phyloP scores from a whole-genome alignment of 768 basidiomycete genomes.

The Pleurotus salmoneostramineus region DNA sequence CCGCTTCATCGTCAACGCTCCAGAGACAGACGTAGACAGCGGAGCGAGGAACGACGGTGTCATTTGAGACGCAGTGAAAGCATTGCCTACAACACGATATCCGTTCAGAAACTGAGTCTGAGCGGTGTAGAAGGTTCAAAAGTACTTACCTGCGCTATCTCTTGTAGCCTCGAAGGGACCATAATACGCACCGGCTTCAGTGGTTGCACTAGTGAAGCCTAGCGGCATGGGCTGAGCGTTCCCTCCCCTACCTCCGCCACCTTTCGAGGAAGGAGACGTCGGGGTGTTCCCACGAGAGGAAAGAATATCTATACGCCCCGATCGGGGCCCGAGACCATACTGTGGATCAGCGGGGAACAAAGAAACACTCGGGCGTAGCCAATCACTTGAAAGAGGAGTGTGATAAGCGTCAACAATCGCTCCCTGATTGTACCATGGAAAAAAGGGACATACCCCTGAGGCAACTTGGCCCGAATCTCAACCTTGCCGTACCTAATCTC shows the following conservation, averaged over 20 bases:
- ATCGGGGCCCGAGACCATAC: constrained; percentile 63
- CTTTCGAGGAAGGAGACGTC: background rate
- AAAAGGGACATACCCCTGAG: constrained; percentile 42
- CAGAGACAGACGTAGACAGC: constrained; percentile 22
- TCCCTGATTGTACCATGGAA: constrained; percentile 27
- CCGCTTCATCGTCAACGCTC: constrained; percentile 53
- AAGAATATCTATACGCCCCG: constrained; percentile 21
- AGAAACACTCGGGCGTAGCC: constrained; percentile 78
- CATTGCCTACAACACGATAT: constrained; percentile 21
- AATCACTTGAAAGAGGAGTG: constrained; percentile 33
- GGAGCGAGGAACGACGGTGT: constrained; percentile 8
- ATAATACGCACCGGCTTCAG: background rate
- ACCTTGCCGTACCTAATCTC: constrained; percentile 56
- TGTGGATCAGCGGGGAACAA: constrained; percentile 63
- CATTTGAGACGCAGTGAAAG: constrained; percentile 9
- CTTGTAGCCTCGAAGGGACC: constrained; percentile 1
- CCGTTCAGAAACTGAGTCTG: constrained; percentile 11
- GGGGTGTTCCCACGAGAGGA: constrained; percentile 1
- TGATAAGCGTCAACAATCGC: constrained; percentile 12
- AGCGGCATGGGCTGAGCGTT: constrained; percentile 10
- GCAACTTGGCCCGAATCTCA: constrained; percentile 59
- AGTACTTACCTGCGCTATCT: constrained; percentile 4
- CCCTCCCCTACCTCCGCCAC: background rate
- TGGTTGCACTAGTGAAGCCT: constrained; percentile 29
- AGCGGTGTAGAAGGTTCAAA: background rate